Evolutionary conservation across 2,329 filamentous ascomycete genomes (phyloP).

Genomic region (Clonostachys byssicola): DNA sequence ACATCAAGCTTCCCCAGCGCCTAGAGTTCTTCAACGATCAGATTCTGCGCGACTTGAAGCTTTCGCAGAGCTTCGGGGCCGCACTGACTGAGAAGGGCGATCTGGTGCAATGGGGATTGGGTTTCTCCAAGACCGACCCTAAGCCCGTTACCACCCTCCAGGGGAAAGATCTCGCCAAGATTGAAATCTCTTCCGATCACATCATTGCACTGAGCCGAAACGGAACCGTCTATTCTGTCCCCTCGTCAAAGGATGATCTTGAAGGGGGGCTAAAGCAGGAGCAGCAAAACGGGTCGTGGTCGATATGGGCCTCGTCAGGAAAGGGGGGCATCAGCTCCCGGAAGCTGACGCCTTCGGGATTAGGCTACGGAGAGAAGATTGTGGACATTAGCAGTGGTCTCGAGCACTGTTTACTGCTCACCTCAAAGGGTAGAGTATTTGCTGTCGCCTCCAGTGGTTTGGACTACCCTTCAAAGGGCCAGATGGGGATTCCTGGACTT

Average conservation of each 20-base stretch:
- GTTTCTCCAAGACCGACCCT: slow-evolving; percentile 61
- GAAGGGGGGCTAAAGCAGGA: slow-evolving; percentile 53
- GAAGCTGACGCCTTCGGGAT: slow-evolving; percentile 58
- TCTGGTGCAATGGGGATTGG: slow-evolving; percentile 85
- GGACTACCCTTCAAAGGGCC: slow-evolving; percentile 75
- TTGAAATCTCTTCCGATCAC: slow-evolving; percentile 77
- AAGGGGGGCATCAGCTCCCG: slow-evolving; percentile 62
- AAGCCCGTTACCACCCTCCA: slow-evolving; percentile 68
- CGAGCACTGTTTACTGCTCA: slow-evolving; percentile 84
- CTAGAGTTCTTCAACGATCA: slow-evolving; percentile 81
- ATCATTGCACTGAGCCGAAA: slow-evolving; percentile 73
- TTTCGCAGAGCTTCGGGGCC: slow-evolving; percentile 77
- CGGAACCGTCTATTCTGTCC: slow-evolving; percentile 81
- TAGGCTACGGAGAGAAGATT: slow-evolving; percentile 69
- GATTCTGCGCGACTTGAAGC: slow-evolving; percentile 80
- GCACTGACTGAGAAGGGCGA: slow-evolving; percentile 87
- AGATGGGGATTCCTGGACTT: slow-evolving; percentile 81
- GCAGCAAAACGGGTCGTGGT: slow-evolving; percentile 60
- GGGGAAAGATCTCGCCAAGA: slow-evolving; percentile 75
- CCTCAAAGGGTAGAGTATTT: slow-evolving; percentile 80
- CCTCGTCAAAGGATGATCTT: slow-evolving; percentile 72
- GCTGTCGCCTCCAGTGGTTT: slow-evolving; percentile 78
- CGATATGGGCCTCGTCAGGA: slow-evolving; percentile 56
- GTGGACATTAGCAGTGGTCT: slow-evolving; percentile 71
- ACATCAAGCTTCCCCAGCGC: slow-evolving; percentile 76